Base-by-base conservation (phyloP, 2,329 filamentous ascomycete species). In the Monilinia fructicola region DNA sequence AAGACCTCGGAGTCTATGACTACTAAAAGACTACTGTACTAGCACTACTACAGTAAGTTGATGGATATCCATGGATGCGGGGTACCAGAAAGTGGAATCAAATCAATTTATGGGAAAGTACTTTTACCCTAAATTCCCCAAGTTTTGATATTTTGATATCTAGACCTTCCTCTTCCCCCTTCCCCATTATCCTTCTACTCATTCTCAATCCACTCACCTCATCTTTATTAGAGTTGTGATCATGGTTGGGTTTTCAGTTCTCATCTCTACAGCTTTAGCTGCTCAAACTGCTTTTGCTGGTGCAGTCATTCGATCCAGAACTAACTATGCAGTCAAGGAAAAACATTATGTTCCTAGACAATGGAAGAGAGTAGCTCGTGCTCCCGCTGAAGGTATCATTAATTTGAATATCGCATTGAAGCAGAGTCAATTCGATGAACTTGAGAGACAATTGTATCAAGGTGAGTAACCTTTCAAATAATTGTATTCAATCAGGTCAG, bases 351-450 rank as follows among this genome's bases (percentile, higher is more conserved):
- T 83, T 14, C 85, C 85, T 9, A 75, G 76, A 40, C 77, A 77
- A 64, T 88, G 85, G 85, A 79, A 75, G 11, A 78, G 78, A 67
- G 73, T 82, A 56, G 79, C 79, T 50, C 76, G 79, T 42, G 81
- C 84, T 3, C 79, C 82, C 50, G 78, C 80, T 54, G 75, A 78
- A 23, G 80, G 84, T 68, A 76, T 79, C 44, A 80, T 87, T 68
- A 77, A 84, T 46, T 76, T 88, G 56, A 81, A 85, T 60, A 87
- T 87, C 72, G 85, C 82, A 40, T 74, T 88, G 68, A 86, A 83
- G 78, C 85, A 87, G 74, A 78, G 80, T 67, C 81, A 82, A 54
- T 85, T 86, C 66, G 79, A 80, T 23, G 81, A 83, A 69, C 77
- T 87, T 26, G 84, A 87, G 74, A 79, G 80, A 68, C 84, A 86